A percentile compares a stretch with the other conserved stretches of the same genome.
These are phyloP conservation scores for Scolecobasidium constrictum DNA, from an alignment of 2,329 filamentous ascomycete genomes.

Conservation along the genomic window DNA sequence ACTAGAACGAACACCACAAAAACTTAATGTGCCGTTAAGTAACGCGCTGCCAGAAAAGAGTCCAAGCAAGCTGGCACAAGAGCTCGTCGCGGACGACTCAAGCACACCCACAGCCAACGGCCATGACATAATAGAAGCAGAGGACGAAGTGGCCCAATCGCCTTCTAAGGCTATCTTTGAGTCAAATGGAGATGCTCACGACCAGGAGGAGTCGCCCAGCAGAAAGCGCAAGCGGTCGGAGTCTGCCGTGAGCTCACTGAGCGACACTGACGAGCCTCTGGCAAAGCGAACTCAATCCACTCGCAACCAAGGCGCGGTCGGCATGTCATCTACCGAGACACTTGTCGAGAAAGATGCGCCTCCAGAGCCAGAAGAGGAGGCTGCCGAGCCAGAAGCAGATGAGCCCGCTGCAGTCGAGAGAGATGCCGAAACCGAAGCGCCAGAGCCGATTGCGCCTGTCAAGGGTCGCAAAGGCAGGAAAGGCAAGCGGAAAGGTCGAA, in stretches of 20 bases:
- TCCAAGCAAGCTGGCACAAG: slow-evolving; percentile 65
- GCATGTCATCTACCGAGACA: slow-evolving; percentile 23
- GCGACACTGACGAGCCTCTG: slow-evolving; percentile 22
- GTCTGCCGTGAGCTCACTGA: slow-evolving; percentile 26
- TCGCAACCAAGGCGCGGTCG: slow-evolving; percentile 18
- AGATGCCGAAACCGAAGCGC: slow-evolving; percentile 16
- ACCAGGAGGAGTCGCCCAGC: slow-evolving; percentile 4
- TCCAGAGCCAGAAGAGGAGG: slow-evolving; percentile 16
- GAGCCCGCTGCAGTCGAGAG: neutral
- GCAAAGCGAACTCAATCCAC: slow-evolving; percentile 21
- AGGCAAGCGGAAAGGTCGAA: slow-evolving; percentile 34
- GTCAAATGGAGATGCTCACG: neutral
- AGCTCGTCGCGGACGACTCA: slow-evolving; percentile 20
- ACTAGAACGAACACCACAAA: slow-evolving; percentile 77
- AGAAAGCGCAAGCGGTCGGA: slow-evolving; percentile 36
- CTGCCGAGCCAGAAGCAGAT: slow-evolving; percentile 18
- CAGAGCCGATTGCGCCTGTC: slow-evolving; percentile 19
- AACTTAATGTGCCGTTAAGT: slow-evolving; percentile 29
- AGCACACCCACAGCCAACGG: neutral
- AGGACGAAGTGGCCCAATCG: neutral
- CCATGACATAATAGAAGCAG: neutral
- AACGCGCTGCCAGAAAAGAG: slow-evolving; percentile 41
- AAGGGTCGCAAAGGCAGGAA: slow-evolving; percentile 33
- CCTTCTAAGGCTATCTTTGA: neutral
- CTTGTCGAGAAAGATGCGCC: slow-evolving; percentile 22